Evolutionary conservation across 176 grass and related monocot species (phyloP).

Genomic region (Aegilops speltoides): DNA sequence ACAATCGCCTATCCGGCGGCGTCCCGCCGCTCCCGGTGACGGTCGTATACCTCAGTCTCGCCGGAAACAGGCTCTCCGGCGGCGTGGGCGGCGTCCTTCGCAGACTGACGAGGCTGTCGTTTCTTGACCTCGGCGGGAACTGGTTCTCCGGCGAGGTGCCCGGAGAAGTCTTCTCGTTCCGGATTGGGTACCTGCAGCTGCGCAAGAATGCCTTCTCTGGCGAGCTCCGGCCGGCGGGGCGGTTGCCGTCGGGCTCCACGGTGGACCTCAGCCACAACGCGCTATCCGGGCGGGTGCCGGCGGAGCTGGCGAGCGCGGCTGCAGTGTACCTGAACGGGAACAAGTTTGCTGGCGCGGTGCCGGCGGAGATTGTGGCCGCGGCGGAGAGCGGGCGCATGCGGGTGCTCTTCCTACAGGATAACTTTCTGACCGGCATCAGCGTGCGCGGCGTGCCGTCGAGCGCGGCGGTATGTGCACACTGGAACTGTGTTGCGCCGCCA

Average conservation of each 20-base stretch:
- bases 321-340: constrained; percentile 78
- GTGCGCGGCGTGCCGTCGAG: constrained; percentile 48
- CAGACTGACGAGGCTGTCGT: constrained; percentile 41
- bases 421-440: constrained; percentile 57
- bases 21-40: constrained; percentile 50
- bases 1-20: constrained; percentile 46
- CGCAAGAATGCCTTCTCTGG: constrained; percentile 75
- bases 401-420: constrained; percentile 80
- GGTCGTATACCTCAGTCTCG: constrained; percentile 68
- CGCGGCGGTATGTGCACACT: constrained; percentile 63
- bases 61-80: constrained; percentile 69
- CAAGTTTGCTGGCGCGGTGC: constrained; percentile 50
- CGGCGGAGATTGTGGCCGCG: constrained; percentile 46
- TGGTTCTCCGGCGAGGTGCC: constrained; percentile 63
- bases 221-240: constrained; percentile 37
- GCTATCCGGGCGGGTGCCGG: constrained; percentile 55
- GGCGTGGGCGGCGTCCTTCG: constrained; percentile 35
- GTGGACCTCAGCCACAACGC: constrained; percentile 86
- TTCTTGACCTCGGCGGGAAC: constrained; percentile 79
- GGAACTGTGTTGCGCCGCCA: constrained; percentile 75
- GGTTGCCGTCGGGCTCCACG: constrained; percentile 42
- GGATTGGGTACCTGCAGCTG: constrained; percentile 57
- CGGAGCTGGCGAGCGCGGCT: constrained; percentile 47
- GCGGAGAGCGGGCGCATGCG: constrained; percentile 55
- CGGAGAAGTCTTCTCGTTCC: constrained; percentile 53